These are phyloP conservation scores for Hemisphaericaspora xylanilytica DNA, from an alignment of 1,139 yeast species.

Conservation along the genomic window DNA sequence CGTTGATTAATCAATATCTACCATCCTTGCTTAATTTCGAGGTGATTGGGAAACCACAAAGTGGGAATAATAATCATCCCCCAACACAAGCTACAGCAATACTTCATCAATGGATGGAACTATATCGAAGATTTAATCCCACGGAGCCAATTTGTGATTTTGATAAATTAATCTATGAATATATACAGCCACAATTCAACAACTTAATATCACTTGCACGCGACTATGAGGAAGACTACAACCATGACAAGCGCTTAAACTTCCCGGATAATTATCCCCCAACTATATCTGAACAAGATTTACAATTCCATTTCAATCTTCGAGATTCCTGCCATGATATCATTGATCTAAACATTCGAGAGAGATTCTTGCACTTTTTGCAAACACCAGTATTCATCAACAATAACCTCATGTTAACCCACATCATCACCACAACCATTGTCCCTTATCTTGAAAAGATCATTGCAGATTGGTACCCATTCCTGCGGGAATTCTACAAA, in stretches of 20 bases:
- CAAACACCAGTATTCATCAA: background rate
- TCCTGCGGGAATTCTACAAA: background rate
- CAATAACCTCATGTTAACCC: background rate
- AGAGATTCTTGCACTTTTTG: background rate
- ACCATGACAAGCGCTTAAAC: too few relatives aligned
- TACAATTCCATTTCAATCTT: background rate
- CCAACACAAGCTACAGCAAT: background rate
- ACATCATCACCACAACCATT: slow-evolving; percentile 15
- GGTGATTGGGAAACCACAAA: too few relatives aligned
- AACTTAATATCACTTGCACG: too few relatives aligned
- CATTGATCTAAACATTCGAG: background rate
- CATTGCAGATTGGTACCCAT: background rate
- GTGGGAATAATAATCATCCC: too few relatives aligned
- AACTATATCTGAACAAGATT: background rate
- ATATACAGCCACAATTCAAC: background rate
- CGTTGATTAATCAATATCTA: background rate
- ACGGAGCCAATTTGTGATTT: background rate
- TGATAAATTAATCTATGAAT: background rate
- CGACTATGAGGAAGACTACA: too few relatives aligned
- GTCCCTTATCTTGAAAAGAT: slow-evolving; percentile 15
- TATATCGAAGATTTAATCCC: background rate
- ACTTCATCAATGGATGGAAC: slow-evolving; percentile 2
- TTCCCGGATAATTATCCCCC: background rate
- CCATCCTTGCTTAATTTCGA: background rate
- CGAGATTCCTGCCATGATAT: background rate